Evolutionary conservation across 2,329 filamentous ascomycete genomes (phyloP).

Genomic region (Aspergillus sp.): DNA sequence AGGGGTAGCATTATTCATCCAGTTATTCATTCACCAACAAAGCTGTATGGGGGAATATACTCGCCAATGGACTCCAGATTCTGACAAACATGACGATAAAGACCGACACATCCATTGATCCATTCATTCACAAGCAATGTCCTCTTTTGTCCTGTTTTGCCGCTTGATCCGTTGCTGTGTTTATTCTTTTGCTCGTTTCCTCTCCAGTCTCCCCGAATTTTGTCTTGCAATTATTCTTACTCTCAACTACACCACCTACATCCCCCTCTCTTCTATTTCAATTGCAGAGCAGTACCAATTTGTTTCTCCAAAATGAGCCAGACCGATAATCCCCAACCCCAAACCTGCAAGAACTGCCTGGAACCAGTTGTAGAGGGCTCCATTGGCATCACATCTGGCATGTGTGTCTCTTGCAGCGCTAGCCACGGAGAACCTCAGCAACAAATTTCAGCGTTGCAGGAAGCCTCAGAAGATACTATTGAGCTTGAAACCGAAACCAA

Average conservation of each 20-base stretch:
- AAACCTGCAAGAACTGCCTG: slow-evolving; percentile 1
- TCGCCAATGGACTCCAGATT: background rate
- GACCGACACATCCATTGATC: background rate
- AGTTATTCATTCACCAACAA: background rate
- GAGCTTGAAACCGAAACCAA: background rate
- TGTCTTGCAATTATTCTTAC: background rate
- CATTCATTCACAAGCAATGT: no score
- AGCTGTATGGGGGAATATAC: background rate
- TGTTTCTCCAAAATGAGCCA: background rate
- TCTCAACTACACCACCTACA: background rate
- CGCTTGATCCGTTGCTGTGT: no score
- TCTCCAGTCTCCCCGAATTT: background rate
- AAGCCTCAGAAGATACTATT: background rate
- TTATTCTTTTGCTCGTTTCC: background rate
- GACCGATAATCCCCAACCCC: background rate
- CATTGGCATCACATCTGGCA: background rate
- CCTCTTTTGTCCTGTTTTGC: no score
- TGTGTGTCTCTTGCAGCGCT: slow-evolving; percentile 1
- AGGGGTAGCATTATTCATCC: background rate
- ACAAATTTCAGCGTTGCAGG: background rate
- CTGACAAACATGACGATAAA: background rate
- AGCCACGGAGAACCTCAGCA: background rate
- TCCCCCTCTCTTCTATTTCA: background rate
- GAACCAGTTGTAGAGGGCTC: background rate
- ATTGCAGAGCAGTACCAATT: background rate